Percentiles rank a stretch among this genome's conserved stretches.
Evolutionary conservation across 2,329 filamentous ascomycete species (phyloP).

Genomic region (Pseudogymnoascus sp.): DNA sequence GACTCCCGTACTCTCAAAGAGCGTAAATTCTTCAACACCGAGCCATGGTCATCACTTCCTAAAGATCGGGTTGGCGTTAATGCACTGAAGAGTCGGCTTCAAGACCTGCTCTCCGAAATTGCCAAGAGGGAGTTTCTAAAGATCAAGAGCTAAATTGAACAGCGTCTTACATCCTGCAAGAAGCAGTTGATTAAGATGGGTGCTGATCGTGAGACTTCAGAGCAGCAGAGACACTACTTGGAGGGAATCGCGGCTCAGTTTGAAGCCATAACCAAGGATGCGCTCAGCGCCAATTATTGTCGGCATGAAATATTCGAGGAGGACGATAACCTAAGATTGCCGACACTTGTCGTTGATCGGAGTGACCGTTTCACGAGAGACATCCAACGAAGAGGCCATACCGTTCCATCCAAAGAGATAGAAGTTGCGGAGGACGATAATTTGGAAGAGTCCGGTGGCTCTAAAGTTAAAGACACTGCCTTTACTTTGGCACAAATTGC

Average conservation of each 20-base stretch:
- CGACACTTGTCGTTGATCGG: not conserved
- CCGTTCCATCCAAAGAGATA: conserved; percentile 5
- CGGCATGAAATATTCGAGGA: not conserved
- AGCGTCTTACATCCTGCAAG: conserved; percentile 10
- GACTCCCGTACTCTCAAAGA: not conserved
- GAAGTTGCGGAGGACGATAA: too few relatives aligned
- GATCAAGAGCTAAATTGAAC: conserved; percentile 12
- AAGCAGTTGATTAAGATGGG: conserved; percentile 35
- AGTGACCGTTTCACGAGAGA: not conserved
- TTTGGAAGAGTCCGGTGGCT: too few relatives aligned
- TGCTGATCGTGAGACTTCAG: conserved; percentile 33
- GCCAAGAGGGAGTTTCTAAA: conserved; percentile 15
- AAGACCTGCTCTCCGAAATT: conserved; percentile 12
- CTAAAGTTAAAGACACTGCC: too few relatives aligned
- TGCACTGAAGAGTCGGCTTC: conserved; percentile 14
- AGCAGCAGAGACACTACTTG: conserved; percentile 43
- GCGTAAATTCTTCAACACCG: conserved; percentile 4
- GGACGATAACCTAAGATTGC: not conserved
- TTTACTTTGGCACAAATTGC: too few relatives aligned
- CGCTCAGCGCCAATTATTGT: not conserved
- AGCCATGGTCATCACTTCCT: conserved; percentile 15
- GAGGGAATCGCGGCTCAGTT: not conserved
- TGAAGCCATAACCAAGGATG: not conserved
- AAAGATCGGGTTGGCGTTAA: conserved; percentile 16
- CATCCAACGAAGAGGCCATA: not conserved